Percentiles rank a stretch among this genome's conserved stretches.
Evolutionary conservation across 371 early-diverging fungal genomes (phyloP).

Genomic region (Entomophthora muscae): DNA sequence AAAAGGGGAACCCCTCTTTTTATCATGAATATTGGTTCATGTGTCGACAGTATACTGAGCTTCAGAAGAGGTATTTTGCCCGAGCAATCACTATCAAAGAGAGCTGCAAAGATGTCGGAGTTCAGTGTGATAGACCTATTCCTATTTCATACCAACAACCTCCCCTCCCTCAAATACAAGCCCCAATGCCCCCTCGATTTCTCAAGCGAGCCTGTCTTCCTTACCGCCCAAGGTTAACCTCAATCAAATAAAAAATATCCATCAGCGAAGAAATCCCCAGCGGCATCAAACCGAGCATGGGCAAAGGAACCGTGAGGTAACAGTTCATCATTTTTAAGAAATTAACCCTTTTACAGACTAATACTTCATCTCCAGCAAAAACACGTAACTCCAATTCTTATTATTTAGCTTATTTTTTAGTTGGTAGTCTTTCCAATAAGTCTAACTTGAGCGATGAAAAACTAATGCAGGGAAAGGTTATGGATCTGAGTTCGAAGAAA

Average conservation of each 20-base stretch:
- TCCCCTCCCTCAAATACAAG: not conserved
- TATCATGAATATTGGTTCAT: not conserved
- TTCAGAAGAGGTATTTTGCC: not conserved
- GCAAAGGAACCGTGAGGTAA: not conserved
- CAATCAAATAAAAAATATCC: not conserved
- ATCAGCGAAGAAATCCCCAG: not conserved
- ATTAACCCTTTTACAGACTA: not conserved
- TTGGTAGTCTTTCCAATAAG: not conserved
- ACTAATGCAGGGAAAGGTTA: not conserved
- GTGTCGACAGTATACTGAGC: not conserved
- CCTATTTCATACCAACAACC: not conserved
- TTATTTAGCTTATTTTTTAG: not conserved
- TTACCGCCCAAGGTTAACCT: not conserved
- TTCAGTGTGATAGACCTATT: not conserved
- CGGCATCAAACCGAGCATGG: not conserved
- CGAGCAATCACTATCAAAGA: not conserved
- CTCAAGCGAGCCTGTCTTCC: not conserved
- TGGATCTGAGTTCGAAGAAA: not conserved
- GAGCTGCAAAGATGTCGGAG: not conserved
- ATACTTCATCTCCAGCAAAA: not conserved
- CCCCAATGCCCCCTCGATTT: not conserved
- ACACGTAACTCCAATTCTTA: not conserved
- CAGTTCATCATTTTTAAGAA: not conserved
- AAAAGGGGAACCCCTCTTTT: not conserved
- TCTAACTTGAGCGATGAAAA: not conserved